Conservation (phyloP, 371 early-diverging fungal genomes). For the Conidiobolus incongruus region DNA sequence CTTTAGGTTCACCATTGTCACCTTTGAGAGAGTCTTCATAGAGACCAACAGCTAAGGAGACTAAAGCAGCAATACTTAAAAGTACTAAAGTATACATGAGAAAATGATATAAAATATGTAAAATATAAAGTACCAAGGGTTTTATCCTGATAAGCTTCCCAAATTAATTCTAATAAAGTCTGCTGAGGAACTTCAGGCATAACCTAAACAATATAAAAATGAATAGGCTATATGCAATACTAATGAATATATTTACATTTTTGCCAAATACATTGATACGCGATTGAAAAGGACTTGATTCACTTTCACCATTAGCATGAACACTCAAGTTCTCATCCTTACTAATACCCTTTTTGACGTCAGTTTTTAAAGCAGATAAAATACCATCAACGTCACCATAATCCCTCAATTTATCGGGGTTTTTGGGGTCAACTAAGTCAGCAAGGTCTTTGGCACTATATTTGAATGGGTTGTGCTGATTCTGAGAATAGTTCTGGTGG, state of each 20-base stretch:
- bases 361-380: conserved; percentile 30
- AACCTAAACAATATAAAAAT: conserved; percentile 9
- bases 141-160: conserved; percentile 39
- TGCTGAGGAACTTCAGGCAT: conserved; percentile 38
- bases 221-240: not conserved
- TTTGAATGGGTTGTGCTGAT: not conserved
- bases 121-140: conserved; percentile 26
- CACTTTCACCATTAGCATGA: conserved; percentile 7
- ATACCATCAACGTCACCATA: conserved; percentile 41
- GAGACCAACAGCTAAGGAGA: conserved; percentile 52
- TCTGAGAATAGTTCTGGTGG: not conserved
- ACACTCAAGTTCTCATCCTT: conserved; percentile 26
- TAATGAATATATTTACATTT: conserved; percentile 5
- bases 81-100: too few species aligned
- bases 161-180: conserved; percentile 30
- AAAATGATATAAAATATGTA: conserved; percentile 2
- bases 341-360: conserved; percentile 33
- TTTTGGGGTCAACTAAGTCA: conserved; percentile 2
- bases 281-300: conserved; percentile 24
- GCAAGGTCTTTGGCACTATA: not conserved
- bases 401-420: conserved; percentile 14
- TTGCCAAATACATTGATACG: conserved; percentile 45
- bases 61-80: conserved; percentile 46
- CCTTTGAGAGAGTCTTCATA: conserved; percentile 36
- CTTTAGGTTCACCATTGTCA: conserved; percentile 28